Evolutionary conservation across 306 rosid species (phyloP).

Genomic region (Prunus persica): Prunus_persica_NCBIv2 NC_034011.1:25161501-25162000

Average conservation of each 20-base stretch:
- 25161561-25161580: not conserved
- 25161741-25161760: no score
- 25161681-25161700: no score
- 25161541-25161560: not conserved
- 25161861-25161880: not conserved
- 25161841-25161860: not conserved
- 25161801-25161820: not conserved
- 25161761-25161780: no score
- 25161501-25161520: not conserved
- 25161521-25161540: not conserved
- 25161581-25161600: no score
- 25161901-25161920: no score
- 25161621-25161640: not conserved
- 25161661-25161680: not conserved
- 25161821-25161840: not conserved
- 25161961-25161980: not conserved
- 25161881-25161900: not conserved
- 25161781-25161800: not conserved
- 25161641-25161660: not conserved
- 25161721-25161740: no score
- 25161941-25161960: not conserved
- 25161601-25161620: not conserved
- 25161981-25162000: not conserved
- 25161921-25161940: not conserved
- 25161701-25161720: no score